Evolutionary conservation across 2,329 filamentous ascomycete genomes (phyloP), one percentile per base, ranked within the genome.

Genomic region (Colletotrichum noveboracense): DNA sequence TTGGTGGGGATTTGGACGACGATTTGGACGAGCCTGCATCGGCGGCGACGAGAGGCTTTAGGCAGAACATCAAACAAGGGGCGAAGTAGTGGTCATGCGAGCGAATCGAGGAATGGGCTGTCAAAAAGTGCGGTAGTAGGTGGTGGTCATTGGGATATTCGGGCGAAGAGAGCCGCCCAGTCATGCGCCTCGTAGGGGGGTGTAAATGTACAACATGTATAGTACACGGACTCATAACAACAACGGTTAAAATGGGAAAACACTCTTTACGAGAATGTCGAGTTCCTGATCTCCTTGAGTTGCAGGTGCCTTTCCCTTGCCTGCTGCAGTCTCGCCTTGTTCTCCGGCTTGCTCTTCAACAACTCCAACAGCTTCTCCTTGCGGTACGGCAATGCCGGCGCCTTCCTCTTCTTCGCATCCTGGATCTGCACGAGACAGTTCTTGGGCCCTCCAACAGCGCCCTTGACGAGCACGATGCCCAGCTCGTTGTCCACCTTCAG

Each of bases 391-490:
- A 86, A 80, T 13, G 86, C 83, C n/a, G 89, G 90, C 7, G 89
- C 87, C 75, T 88, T 87, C 88, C 97, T 97, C 90, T 97, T 97
- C 84, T 97, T 91, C 16, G 97, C 94, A 85, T 99, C 97, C 83
- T 97, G 94, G 71, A 99, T 89, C 86, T 93, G 93, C 76, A 99
- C 94, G 73, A 96, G 86, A 78, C 94, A 93, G 76, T 95, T 94
- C 87, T 98, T 97, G 74, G 96, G 96, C 0, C 97, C 97, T 38
- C 94, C 94, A 56, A 99, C 93, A 78, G 93, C 91, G 34, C 96
- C 97, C 86, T 94, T 95, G 78, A 99, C 93, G 69, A 98, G 92
- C 74, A 99, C 92, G 80, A 98, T 92, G 24, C 97, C 97, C 81
- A 96, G 93, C 84, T 94, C 93, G 80, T 93, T 91, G 86, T 98